phyloP scores from a whole-genome alignment of 208 protist species.

The Phytomonas francai region DNA sequence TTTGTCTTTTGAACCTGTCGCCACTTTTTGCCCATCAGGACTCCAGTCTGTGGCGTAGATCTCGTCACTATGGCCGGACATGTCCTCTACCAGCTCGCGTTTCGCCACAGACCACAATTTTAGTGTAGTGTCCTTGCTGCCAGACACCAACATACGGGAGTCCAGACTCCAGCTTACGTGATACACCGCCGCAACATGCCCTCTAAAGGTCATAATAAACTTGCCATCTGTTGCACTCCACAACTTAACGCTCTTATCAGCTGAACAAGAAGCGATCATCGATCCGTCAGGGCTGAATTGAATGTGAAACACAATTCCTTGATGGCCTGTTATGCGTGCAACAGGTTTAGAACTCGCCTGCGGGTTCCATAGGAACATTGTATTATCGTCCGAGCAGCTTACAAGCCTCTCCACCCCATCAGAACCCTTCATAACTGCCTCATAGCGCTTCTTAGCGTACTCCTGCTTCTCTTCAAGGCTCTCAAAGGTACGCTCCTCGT shows the following conservation, averaged over 20 bases:
- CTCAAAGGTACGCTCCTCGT: slow-evolving; percentile 72
- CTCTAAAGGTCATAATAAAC: slow-evolving; percentile 92
- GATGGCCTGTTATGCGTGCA: slow-evolving; percentile 90
- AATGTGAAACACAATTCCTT: slow-evolving; percentile 93
- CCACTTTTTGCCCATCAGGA: slow-evolving; percentile 94
- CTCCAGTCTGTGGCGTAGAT: slow-evolving; percentile 97
- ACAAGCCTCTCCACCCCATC: slow-evolving; percentile 87
- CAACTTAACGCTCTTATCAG: slow-evolving; percentile 97
- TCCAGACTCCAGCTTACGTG: slow-evolving; percentile 96
- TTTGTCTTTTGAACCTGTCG: slow-evolving; percentile 96
- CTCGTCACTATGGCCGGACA: slow-evolving; percentile 97
- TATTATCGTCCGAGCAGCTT: slow-evolving; percentile 96
- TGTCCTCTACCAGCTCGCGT: slow-evolving; percentile 90
- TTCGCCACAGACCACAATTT: slow-evolving; percentile 94
- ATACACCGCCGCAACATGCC: slow-evolving; percentile 97
- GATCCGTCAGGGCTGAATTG: slow-evolving; percentile 96
- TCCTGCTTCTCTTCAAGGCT: slow-evolving; percentile 37
- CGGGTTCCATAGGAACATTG: slow-evolving; percentile 96
- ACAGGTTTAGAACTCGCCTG: slow-evolving; percentile 76
- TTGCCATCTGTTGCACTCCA: slow-evolving; percentile 91
- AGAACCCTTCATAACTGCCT: slow-evolving; percentile 45
- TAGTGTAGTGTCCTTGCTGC: slow-evolving; percentile 95
- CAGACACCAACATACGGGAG: slow-evolving; percentile 91
- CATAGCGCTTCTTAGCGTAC: slow-evolving; percentile 74
- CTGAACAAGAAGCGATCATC: slow-evolving; percentile 95